Conservation (phyloP, 2,329 filamentous ascomycete species). For the Neonectria punicea region DNA sequence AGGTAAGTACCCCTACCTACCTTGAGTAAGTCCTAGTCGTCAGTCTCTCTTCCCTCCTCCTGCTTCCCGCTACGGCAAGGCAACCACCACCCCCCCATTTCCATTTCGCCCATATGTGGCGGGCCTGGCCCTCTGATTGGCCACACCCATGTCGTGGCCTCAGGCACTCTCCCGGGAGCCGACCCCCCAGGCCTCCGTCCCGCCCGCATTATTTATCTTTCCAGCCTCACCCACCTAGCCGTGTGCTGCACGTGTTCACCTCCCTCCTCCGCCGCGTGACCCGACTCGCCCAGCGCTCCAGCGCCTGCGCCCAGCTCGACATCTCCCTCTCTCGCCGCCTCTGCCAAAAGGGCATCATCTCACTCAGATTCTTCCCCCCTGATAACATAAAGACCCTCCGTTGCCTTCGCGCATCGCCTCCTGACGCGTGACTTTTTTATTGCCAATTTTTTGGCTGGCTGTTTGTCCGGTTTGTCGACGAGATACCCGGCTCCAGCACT, state of each 20-base stretch:
- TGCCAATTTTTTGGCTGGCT: conserved; percentile 18
- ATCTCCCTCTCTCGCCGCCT: conserved; percentile 17
- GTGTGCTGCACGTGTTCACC: conserved; percentile 52
- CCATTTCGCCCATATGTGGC: conserved; percentile 39
- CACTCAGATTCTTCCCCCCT: conserved; percentile 35
- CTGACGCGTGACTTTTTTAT: conserved; percentile 30
- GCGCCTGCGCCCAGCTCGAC: conserved; percentile 31
- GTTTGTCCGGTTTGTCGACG: conserved; percentile 30
- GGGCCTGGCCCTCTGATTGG: conserved; percentile 34
- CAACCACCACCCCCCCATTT: conserved; percentile 27
- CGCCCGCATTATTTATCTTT: conserved; percentile 47
- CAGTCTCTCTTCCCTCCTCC: conserved; percentile 1
- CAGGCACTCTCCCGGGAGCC: conserved; percentile 28
- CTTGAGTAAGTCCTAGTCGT: neutral
- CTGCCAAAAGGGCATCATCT: conserved; percentile 29
- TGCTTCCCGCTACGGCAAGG: conserved; percentile 27
- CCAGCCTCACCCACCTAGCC: conserved; percentile 48
- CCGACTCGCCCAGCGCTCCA: conserved; percentile 40
- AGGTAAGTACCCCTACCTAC: no score
- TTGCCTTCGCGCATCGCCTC: conserved; percentile 17
- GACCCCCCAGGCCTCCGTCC: conserved; percentile 9
- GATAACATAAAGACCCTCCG: conserved; percentile 44
- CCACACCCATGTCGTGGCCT: conserved; percentile 28
- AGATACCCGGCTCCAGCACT: conserved; percentile 39
- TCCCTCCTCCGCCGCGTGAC: conserved; percentile 53